These are phyloP conservation scores for Hibiscus trionum DNA, from an alignment of 345 rosid species.

Conservation along the genomic window DNA sequence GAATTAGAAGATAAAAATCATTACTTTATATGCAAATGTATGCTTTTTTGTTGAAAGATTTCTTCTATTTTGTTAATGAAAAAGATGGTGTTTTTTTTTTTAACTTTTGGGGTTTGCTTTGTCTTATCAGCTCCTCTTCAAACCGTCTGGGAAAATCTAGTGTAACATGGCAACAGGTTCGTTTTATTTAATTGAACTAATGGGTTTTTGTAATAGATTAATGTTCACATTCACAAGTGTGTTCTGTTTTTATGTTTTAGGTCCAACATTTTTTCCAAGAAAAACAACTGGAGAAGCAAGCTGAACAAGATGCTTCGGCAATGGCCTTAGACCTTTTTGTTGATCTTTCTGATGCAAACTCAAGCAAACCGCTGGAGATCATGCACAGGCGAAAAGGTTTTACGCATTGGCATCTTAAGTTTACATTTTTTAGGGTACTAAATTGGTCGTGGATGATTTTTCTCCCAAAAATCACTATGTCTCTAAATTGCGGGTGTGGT, in stretches of 20 bases:
- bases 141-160: conserved; percentile 46
- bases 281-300: conserved; percentile 26
- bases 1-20: neutral
- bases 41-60: neutral
- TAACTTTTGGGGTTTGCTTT: conserved; percentile 6
- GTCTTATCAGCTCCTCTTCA: conserved; percentile 41
- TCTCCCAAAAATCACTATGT: too few species aligned
- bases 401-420: neutral
- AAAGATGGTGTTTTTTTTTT: neutral
- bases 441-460: too few species aligned
- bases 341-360: conserved; percentile 32
- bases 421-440: neutral
- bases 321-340: conserved; percentile 28
- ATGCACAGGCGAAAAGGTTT: conserved; percentile 40
- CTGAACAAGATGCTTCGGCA: conserved; percentile 18
- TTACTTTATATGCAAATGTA: neutral
- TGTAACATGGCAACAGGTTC: conserved; percentile 64
- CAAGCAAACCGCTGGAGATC: conserved; percentile 15
- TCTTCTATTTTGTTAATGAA: neutral
- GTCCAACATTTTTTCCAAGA: conserved; percentile 64
- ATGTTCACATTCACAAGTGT: neutral
- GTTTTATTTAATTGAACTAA: neutral
- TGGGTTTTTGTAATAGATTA: neutral
- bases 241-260: conserved; percentile 27
- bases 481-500: too few species aligned